A percentile compares a stretch with the other conserved stretches of the same genome.
Evolutionary conservation across 225 moss, liverwort and hornwort genomes (phyloP).

Genomic region (Polytrichum commune): DNA sequence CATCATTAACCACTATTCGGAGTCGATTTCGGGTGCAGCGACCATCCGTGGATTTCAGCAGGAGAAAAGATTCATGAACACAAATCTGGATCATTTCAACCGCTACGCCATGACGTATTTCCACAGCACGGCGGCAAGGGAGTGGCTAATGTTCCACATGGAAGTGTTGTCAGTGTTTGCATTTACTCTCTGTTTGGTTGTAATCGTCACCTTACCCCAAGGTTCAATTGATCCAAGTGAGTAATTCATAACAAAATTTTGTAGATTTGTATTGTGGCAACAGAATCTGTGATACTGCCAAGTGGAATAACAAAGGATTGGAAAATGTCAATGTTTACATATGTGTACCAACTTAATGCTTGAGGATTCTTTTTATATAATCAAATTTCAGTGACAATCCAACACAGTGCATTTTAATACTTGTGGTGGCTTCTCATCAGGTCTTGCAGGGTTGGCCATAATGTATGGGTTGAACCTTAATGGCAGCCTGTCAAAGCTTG

Average conservation of each 20-base stretch:
- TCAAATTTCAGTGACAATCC: neutral
- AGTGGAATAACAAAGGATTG: no score
- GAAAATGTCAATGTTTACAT: neutral
- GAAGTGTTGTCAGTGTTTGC: constrained; percentile 47
- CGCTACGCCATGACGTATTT: constrained; percentile 35
- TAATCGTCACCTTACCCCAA: constrained; percentile 33
- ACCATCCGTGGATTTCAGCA: constrained; percentile 77
- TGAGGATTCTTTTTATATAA: neutral
- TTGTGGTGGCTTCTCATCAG: constrained; percentile 16
- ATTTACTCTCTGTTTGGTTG: constrained; percentile 42
- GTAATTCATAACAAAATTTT: neutral
- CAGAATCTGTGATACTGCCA: neutral
- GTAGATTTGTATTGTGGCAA: neutral
- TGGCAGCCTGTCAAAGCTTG: constrained; percentile 17
- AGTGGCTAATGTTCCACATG: constrained; percentile 77
- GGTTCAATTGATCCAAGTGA: constrained; percentile 53
- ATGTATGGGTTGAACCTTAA: constrained; percentile 55
- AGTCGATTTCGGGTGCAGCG: constrained; percentile 66
- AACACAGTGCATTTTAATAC: neutral
- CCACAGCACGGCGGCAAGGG: constrained; percentile 34
- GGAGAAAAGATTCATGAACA: constrained; percentile 56
- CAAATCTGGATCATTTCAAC: constrained; percentile 52
- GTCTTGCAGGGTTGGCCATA: constrained; percentile 57
- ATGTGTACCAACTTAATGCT: neutral
- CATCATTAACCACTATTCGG: constrained; percentile 73